Evolutionary conservation across 2,329 filamentous ascomycete species (phyloP).

Genomic region (Pseudomassariella vexata): DNA sequence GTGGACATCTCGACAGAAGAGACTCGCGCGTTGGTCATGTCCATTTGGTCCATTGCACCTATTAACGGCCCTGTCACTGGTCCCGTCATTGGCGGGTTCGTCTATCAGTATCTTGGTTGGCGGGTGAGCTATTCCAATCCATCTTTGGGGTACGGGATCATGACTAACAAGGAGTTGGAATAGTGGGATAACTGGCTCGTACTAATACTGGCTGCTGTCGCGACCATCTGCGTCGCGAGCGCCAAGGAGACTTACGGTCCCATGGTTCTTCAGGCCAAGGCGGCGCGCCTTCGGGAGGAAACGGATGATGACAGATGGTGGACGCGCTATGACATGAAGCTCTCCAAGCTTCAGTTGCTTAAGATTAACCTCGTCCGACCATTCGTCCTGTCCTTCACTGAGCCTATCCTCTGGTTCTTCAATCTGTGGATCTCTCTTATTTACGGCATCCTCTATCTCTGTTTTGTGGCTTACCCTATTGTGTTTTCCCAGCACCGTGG

Average conservation of each 20-base stretch:
- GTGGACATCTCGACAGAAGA: conserved; percentile 79
- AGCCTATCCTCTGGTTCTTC: conserved; percentile 74
- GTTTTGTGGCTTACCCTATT: conserved; percentile 85
- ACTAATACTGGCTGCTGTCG: conserved; percentile 63
- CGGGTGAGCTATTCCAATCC: no score
- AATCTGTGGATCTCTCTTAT: conserved; percentile 72
- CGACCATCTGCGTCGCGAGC: conserved; percentile 51
- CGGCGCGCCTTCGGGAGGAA: conserved; percentile 57
- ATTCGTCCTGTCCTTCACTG: conserved; percentile 69
- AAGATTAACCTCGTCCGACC: conserved; percentile 73
- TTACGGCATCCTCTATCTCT: conserved; percentile 83
- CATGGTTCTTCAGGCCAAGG: conserved; percentile 61
- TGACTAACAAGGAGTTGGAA: no score
- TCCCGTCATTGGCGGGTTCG: conserved; percentile 75
- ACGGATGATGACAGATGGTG: conserved; percentile 69
- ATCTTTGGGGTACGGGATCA: no score
- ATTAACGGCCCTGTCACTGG: conserved; percentile 62
- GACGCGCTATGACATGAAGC: conserved; percentile 71
- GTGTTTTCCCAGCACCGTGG: conserved; percentile 71
- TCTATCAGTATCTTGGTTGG: conserved; percentile 75
- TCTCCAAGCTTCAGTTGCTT: conserved; percentile 59
- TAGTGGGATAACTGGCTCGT: conserved; percentile 82
- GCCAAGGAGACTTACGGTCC: conserved; percentile 75
- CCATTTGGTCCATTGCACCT: conserved; percentile 76
- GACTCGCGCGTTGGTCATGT: conserved; percentile 75